Percentiles rank a stretch among this genome's conserved stretches.
These are phyloP conservation scores for Colletotrichum acutatum DNA, from an alignment of 2,329 filamentous ascomycete genomes.

Conservation along the genomic window DNA sequence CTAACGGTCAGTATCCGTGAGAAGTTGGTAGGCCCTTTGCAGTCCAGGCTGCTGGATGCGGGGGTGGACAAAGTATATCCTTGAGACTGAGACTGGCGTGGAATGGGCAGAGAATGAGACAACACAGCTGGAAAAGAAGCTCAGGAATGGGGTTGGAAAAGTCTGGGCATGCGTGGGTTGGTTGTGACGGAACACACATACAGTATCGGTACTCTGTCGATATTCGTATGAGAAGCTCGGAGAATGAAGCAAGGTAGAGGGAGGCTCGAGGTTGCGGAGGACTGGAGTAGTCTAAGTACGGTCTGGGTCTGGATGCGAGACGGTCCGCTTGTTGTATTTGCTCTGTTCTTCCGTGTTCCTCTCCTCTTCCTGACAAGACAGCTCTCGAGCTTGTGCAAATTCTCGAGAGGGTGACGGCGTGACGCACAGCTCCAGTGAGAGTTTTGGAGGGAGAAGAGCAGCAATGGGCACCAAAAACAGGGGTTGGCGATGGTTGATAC, in stretches of 20 bases:
- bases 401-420: slow-evolving; percentile 25
- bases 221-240: neutral
- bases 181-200: neutral
- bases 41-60: slow-evolving; percentile 11
- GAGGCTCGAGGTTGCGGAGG: slow-evolving; percentile 8
- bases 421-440: slow-evolving; percentile 15
- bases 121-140: slow-evolving; percentile 11
- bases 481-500: neutral
- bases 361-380: neutral
- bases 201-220: neutral
- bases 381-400: slow-evolving; percentile 17
- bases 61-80: neutral
- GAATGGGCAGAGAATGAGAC: slow-evolving; percentile 22
- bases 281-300: slow-evolving; percentile 24
- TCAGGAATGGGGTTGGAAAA: slow-evolving; percentile 19
- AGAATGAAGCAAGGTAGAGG: neutral
- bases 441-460: slow-evolving; percentile 14
- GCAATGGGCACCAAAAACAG: slow-evolving; percentile 11
- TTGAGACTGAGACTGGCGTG: neutral
- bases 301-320: neutral
- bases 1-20: neutral
- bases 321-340: neutral
- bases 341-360: neutral
- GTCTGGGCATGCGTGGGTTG: slow-evolving; percentile 29
- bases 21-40: neutral